Conservation (phyloP, 495 filamentous ascomycete species). For the Achaetomiella virescens region DNA sequence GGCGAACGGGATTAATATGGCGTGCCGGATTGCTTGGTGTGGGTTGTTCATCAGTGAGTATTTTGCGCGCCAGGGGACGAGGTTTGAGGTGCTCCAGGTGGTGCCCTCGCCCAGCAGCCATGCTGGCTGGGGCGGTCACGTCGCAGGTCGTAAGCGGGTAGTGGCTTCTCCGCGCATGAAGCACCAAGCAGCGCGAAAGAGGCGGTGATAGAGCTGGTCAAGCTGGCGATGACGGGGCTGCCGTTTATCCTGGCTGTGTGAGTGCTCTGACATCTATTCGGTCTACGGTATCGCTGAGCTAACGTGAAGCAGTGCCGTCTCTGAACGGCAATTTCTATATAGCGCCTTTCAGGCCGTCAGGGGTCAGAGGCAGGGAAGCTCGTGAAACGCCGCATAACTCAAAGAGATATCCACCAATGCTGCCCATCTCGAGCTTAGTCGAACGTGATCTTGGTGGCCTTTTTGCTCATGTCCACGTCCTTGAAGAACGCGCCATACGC, state of each 20-base stretch:
- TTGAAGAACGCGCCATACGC: conserved; percentile 92
- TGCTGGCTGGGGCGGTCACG: conserved; percentile 22
- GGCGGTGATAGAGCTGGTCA: conserved; percentile 43
- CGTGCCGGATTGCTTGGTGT: conserved; percentile 75
- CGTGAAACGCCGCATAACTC: not conserved
- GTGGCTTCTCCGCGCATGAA: conserved; percentile 16
- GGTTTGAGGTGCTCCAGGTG: conserved; percentile 25
- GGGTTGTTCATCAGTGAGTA: conserved; percentile 60
- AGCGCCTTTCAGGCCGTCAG: conserved; percentile 41
- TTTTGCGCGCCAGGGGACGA: conserved; percentile 40
- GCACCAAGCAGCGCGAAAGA: conserved; percentile 15
- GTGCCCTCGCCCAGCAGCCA: conserved; percentile 23
- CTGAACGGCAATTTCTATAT: conserved; percentile 54
- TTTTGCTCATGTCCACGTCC: conserved; percentile 67
- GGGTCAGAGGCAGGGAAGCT: conserved; percentile 19
- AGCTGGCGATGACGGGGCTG: conserved; percentile 45
- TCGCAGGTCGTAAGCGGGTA: conserved; percentile 18
- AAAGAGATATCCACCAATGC: not conserved
- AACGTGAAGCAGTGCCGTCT: conserved; percentile 44
- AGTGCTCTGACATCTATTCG: conserved; percentile 32
- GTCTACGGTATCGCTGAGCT: conserved; percentile 13
- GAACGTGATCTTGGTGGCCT: conserved; percentile 89
- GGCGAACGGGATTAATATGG: conserved; percentile 85
- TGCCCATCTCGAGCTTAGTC: conserved; percentile 51
- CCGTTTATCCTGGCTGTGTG: conserved; percentile 54